phyloP scores from a whole-genome alignment of 257 asterid genomes.

The Lithospermum erythrorhizon region DNA sequence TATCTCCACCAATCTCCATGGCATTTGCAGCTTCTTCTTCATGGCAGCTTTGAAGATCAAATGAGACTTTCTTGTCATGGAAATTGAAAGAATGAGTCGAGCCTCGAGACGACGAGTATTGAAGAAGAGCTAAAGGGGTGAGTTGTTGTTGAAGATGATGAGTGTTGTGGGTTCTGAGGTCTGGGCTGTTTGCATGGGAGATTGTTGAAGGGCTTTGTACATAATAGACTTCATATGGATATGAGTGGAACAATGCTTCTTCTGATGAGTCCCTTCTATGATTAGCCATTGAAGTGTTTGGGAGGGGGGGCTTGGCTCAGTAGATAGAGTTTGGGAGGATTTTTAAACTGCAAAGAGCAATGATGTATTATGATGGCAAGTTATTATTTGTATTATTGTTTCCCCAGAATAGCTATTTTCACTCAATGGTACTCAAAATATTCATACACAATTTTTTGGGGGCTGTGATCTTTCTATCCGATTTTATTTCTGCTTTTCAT shows the following conservation, averaged over 20 bases:
- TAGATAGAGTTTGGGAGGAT: conserved; percentile 11
- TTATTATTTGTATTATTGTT: no score
- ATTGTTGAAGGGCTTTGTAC: conserved; percentile 61
- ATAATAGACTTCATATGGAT: conserved; percentile 45
- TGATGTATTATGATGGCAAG: conserved; percentile 18
- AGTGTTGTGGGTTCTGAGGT: not conserved
- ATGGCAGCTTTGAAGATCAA: conserved; percentile 11
- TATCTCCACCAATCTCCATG: not conserved
- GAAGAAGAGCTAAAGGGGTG: conserved; percentile 23
- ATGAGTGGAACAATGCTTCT: conserved; percentile 51
- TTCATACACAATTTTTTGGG: no score
- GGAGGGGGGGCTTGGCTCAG: not conserved
- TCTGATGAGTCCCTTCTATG: conserved; percentile 43
- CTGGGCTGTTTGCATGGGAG: conserved; percentile 33
- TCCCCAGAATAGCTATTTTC: no score
- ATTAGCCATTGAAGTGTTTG: conserved; percentile 17
- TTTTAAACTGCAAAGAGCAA: conserved; percentile 18
- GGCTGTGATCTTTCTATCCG: no score
- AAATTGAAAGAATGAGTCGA: conserved; percentile 32
- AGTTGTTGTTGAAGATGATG: conserved; percentile 15
- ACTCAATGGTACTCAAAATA: no score
- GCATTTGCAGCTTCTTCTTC: not conserved
- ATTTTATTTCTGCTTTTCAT: no score
- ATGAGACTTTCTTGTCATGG: conserved; percentile 21
- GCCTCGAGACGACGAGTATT: conserved; percentile 49